phyloP scores from a whole-genome alignment of 2,329 filamentous ascomycete species.

The Diaporthe citri region DNA sequence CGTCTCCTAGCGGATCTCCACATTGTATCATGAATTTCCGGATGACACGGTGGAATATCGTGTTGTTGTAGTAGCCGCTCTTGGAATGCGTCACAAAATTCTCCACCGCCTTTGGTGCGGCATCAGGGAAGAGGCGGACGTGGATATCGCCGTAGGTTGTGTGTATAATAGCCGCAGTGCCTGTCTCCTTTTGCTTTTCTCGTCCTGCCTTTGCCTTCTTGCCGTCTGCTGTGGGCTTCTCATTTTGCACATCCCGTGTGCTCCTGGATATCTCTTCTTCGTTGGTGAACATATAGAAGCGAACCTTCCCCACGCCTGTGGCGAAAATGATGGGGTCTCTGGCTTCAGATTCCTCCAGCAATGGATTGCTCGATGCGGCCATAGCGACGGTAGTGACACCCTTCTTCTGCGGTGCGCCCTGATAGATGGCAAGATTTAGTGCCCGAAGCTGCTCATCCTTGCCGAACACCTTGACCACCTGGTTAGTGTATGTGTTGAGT shows the following conservation, averaged over 20 bases:
- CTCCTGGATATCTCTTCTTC: constrained; percentile 86
- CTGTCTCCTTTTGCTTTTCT: constrained; percentile 77
- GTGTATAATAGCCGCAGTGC: constrained; percentile 86
- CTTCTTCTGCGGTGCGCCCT: constrained; percentile 95
- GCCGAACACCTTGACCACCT: constrained; percentile 89
- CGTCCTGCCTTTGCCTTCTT: constrained; percentile 66
- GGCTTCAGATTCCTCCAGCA: constrained; percentile 91
- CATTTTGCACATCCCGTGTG: constrained; percentile 92
- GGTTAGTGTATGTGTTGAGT: constrained; percentile 94
- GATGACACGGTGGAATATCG: constrained; percentile 97
- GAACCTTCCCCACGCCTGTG: constrained; percentile 87
- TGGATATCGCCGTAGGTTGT: constrained; percentile 96
- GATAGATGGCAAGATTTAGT: constrained; percentile 87
- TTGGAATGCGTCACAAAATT: constrained; percentile 95
- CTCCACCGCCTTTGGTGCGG: constrained; percentile 93
- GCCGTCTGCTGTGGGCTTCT: constrained; percentile 81
- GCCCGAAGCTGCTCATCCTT: constrained; percentile 90
- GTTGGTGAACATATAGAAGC: constrained; percentile 99
- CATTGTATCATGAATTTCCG: constrained; percentile 97
- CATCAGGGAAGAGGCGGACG: constrained; percentile 91
- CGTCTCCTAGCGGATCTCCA: constrained; percentile 88
- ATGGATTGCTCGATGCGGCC: constrained; percentile 93
- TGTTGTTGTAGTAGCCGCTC: constrained; percentile 95
- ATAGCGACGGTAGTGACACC: constrained; percentile 94
- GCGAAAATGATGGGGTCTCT: constrained; percentile 89